Percentiles rank a stretch among this genome's conserved stretches.
Evolutionary conservation across 768 basidiomycete genomes (phyloP).

Genomic region (Auricularia auricula-judae): DNA sequence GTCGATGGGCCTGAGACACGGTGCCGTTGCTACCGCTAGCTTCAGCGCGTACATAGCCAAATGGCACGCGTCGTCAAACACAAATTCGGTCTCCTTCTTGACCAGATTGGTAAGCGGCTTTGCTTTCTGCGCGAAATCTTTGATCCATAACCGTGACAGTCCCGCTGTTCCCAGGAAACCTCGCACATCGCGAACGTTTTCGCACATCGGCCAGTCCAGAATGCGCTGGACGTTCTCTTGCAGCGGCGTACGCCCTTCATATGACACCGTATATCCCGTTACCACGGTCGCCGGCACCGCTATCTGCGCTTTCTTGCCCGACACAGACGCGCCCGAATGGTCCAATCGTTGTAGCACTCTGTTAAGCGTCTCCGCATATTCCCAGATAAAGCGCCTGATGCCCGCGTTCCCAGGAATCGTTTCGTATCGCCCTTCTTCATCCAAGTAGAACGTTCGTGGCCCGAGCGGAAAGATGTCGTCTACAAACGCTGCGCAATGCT

Average conservation of each 20-base stretch:
- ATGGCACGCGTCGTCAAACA: background rate
- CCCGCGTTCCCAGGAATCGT: slow-evolving; percentile 15
- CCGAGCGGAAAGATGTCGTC: slow-evolving; percentile 16
- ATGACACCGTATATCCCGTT: slow-evolving; percentile 19
- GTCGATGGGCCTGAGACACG: slow-evolving; percentile 8
- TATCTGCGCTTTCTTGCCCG: slow-evolving; percentile 20
- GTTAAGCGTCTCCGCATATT: slow-evolving; percentile 16
- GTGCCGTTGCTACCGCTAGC: slow-evolving; percentile 1
- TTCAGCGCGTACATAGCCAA: slow-evolving; percentile 8
- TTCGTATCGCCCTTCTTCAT: slow-evolving; percentile 2
- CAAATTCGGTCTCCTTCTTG: slow-evolving; percentile 6
- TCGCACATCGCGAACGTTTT: slow-evolving; percentile 9
- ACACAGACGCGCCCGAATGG: slow-evolving; percentile 21
- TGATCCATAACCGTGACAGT: slow-evolving; percentile 10
- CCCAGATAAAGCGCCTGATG: slow-evolving; percentile 20
- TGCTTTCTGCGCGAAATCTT: slow-evolving; percentile 7
- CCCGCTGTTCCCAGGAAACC: slow-evolving; percentile 14
- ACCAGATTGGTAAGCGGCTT: slow-evolving; percentile 8
- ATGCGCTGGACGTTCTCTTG: slow-evolving; percentile 17
- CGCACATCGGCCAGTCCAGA: slow-evolving; percentile 13
- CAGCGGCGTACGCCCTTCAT: slow-evolving; percentile 21
- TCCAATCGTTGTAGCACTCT: slow-evolving; percentile 14
- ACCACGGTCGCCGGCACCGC: slow-evolving; percentile 14
- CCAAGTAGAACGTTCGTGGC: slow-evolving; percentile 6
- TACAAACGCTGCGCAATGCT: slow-evolving; percentile 11